Evolutionary conservation across 495 filamentous ascomycete genomes (phyloP), one percentile per base, ranked within the genome.

Genomic region (Trichoderma asperelloides): DNA sequence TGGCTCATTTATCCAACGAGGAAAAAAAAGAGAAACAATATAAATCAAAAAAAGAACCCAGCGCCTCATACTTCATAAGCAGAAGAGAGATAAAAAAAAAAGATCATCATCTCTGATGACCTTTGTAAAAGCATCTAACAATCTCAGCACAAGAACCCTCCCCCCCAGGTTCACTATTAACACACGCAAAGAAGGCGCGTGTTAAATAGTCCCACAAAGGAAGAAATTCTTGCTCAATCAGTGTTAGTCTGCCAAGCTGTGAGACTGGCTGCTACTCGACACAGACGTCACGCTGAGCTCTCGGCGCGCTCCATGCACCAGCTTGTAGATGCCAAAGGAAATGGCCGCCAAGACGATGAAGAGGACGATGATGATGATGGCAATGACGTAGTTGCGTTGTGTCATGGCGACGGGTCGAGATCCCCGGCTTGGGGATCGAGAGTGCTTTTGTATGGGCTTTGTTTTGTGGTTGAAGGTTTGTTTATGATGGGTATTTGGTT

Each of bases 331-430:
- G 66, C 82, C 84, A 72, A 88, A 89, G 49, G 84, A 88, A 69
- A 88, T 87, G 68, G 86, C 77, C 51, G 87, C 87, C 30, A 93
- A 85, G 60, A 91, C 74, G 75, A 91, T 75, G 78, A 92, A 92
- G 68, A 93, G 84, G 49, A 91, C 71, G 77, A 93, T 91, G 77
- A 93, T 88, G 78, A 93, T 93, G 75, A 93, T 84, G 40, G 89
- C 90, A 77, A 93, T 90, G 74, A 87, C 84, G 78, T 90, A 84
- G 85, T 93, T 93, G 80, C 86, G 78, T 77, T 90, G 79, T 69
- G 87, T 82, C 79, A 80, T 88, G 64, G 65, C 67, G 63, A 71
- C 71, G 68, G 68, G 3, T 51, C 2, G n/a, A 16, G 43, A 37
- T 37, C 33, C 33, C 33, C 33, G 33, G 33, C 5, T 37, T 37